Evolutionary conservation across 257 asterid species (phyloP).

Genomic region (Solanum etuberosum): DNA sequence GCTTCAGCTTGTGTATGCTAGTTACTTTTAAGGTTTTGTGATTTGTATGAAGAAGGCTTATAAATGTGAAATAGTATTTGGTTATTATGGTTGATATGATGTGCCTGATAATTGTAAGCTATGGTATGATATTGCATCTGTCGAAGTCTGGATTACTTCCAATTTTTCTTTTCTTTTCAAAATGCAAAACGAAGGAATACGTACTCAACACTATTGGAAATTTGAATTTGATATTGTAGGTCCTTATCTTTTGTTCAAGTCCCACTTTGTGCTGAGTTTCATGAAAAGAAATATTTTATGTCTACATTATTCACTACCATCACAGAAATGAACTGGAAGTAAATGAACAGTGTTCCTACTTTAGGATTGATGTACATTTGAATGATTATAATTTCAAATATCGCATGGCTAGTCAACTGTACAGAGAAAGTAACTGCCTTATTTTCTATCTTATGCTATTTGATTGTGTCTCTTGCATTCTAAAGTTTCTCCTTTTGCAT

Average conservation of each 20-base stretch:
- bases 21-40: not conserved
- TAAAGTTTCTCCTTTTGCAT: not conserved
- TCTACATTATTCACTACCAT: not conserved
- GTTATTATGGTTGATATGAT: not conserved
- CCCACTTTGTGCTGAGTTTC: not conserved
- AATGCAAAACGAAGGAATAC: not conserved
- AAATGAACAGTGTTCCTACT: not conserved
- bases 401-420: not conserved
- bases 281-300: not conserved
- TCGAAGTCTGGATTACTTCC: not conserved
- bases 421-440: not conserved
- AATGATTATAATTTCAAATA: not conserved
- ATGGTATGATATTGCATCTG: not conserved
- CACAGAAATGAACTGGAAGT: not conserved
- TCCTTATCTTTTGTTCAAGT: not conserved
- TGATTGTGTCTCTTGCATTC: not conserved
- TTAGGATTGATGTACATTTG: not conserved
- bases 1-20: not conserved
- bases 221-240: not conserved
- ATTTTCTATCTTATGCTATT: not conserved
- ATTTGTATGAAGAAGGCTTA: not conserved
- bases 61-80: not conserved
- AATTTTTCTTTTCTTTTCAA: not conserved
- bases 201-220: not conserved
- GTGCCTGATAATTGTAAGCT: not conserved